These are phyloP conservation scores for Tolypocladium paradoxum DNA, from an alignment of 2,329 filamentous ascomycete genomes.

Conservation along the genomic window DNA sequence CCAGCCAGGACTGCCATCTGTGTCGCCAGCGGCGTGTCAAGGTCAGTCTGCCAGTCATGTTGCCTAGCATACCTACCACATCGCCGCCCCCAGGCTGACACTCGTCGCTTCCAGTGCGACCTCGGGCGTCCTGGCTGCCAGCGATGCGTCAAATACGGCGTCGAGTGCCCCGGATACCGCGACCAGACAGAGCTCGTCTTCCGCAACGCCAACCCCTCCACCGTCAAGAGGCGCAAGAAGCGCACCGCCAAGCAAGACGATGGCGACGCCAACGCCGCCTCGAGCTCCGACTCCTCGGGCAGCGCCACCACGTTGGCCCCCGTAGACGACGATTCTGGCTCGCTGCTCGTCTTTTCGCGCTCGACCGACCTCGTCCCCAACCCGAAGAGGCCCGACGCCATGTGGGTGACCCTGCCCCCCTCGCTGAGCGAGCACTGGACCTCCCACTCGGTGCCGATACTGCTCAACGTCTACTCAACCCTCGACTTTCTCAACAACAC, in stretches of 20 bases:
- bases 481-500: conserved; percentile 22
- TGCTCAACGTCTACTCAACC: conserved; percentile 25
- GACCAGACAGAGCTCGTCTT: conserved; percentile 29
- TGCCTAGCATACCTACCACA: background rate
- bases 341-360: background rate
- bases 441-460: conserved; percentile 25
- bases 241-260: conserved; percentile 4
- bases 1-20: conserved; percentile 29
- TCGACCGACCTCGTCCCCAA: conserved; percentile 6
- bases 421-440: conserved; percentile 27
- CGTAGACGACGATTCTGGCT: background rate
- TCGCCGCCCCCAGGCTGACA: background rate
- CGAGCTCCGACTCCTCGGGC: conserved; percentile 3
- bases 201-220: conserved; percentile 20
- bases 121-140: conserved; percentile 26
- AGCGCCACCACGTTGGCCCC: background rate
- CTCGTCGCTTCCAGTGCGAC: conserved; percentile 20
- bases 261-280: background rate
- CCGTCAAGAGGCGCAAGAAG: conserved; percentile 20
- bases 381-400: background rate
- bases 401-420: background rate
- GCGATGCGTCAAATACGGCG: conserved; percentile 29
- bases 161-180: conserved; percentile 27
- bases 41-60: conserved; percentile 15
- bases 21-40: conserved; percentile 29